Evolutionary conservation across 2,329 filamentous ascomycete genomes (phyloP).

Genomic region (Davidsoniella neocaledoniae): DNA sequence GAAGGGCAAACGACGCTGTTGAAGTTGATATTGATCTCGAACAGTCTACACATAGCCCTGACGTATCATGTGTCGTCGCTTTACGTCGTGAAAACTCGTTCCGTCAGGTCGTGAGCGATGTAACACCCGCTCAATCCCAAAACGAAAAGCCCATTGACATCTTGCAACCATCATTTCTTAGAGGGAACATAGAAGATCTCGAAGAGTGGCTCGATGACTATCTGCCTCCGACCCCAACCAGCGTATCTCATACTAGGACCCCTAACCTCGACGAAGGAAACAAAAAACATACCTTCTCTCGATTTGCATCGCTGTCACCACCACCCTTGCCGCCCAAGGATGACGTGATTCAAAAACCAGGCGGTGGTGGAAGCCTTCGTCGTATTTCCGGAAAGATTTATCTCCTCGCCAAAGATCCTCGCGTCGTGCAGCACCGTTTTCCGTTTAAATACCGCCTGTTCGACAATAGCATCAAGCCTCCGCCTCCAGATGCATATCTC

Average conservation of each 20-base stretch:
- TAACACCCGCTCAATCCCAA: no score
- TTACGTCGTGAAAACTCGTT: no score
- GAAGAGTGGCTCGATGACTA: slow-evolving; percentile 13
- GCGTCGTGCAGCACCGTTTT: background rate
- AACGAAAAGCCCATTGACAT: background rate
- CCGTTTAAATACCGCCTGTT: background rate
- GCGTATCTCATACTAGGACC: no score
- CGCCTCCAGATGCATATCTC: slow-evolving; percentile 4
- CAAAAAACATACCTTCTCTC: background rate
- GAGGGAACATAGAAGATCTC: slow-evolving; percentile 12
- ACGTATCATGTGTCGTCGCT: no score
- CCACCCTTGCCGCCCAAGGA: background rate
- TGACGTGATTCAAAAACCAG: background rate
- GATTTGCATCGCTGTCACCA: background rate
- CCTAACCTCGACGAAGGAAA: background rate
- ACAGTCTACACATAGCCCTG: no score
- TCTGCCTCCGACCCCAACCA: slow-evolving; percentile 1
- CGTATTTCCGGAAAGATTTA: no score
- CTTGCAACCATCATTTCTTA: slow-evolving; percentile 5
- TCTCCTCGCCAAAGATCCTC: no score
- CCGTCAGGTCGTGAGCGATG: no score
- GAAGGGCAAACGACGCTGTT: no score
- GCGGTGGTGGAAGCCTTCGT: no score
- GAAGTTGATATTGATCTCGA: no score
- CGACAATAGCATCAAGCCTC: background rate